Percentiles rank a stretch among this genome's conserved stretches.
Evolutionary conservation across 257 asterid genomes (phyloP).

Genomic region (Solanum medicagineum): DNA sequence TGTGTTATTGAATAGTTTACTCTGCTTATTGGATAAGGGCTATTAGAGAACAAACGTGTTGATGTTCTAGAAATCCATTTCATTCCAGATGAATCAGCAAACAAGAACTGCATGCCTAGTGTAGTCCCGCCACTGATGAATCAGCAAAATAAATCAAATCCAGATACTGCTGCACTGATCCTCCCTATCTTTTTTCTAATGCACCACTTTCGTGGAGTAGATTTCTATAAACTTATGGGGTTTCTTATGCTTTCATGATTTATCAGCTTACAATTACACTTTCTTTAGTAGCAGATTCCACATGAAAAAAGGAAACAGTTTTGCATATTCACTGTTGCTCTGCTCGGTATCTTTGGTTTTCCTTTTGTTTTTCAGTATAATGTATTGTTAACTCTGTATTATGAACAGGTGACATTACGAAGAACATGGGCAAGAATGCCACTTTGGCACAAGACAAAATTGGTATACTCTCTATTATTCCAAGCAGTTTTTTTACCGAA

Average conservation of each 20-base stretch:
- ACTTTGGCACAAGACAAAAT: constrained; percentile 84
- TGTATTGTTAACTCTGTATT: neutral
- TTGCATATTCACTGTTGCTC: neutral
- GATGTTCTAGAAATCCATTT: neutral
- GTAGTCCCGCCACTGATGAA: neutral
- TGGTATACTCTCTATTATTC: constrained; percentile 56
- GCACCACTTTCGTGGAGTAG: neutral
- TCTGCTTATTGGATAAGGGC: neutral
- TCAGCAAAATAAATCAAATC: neutral
- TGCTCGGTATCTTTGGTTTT: neutral
- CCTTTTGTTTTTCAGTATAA: neutral
- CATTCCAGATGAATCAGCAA: neutral
- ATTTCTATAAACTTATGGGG: neutral
- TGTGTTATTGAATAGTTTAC: neutral
- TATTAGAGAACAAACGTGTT: neutral
- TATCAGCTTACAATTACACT: neutral
- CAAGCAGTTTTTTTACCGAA: constrained; percentile 85
- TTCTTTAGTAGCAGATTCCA: neutral
- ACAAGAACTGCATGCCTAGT: neutral
- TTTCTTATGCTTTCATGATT: neutral
- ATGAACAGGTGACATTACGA: constrained; percentile 50
- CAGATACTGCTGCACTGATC: neutral
- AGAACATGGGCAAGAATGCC: constrained; percentile 96
- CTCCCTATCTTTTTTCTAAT: neutral
- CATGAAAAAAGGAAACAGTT: neutral